These are phyloP conservation scores for Epichloe hybrida DNA, from an alignment of 2,329 filamentous ascomycete species.

Conservation along the genomic window DNA sequence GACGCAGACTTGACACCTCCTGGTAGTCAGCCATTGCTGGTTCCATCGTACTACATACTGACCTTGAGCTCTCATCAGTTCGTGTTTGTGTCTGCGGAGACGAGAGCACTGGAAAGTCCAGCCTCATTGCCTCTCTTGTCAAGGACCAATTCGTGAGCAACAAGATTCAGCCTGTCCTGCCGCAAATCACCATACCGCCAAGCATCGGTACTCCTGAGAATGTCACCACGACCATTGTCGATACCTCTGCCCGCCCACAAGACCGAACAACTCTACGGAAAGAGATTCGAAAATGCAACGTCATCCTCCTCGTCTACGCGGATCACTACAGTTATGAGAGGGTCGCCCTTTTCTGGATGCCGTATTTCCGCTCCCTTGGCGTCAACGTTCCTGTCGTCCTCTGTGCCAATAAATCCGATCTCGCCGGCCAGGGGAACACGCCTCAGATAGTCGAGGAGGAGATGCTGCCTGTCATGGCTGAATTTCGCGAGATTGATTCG, in stretches of 20 bases:
- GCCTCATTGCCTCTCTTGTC: slow-evolving; percentile 85
- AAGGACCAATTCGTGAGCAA: slow-evolving; percentile 93
- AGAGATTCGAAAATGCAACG: slow-evolving; percentile 92
- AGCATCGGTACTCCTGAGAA: slow-evolving; percentile 89
- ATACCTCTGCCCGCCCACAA: slow-evolving; percentile 89
- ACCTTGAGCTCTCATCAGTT: slow-evolving; percentile 31
- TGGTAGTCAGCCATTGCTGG: background rate
- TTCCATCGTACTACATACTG: background rate
- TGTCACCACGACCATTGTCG: slow-evolving; percentile 93
- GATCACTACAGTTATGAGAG: slow-evolving; percentile 99
- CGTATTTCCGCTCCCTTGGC: slow-evolving; percentile 92
- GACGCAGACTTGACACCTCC: background rate
- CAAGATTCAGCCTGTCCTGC: slow-evolving; percentile 89
- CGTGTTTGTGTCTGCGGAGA: slow-evolving; percentile 95
- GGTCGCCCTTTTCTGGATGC: slow-evolving; percentile 96
- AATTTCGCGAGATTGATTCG: slow-evolving; percentile 97
- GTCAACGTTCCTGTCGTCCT: slow-evolving; percentile 96
- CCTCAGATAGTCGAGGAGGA: slow-evolving; percentile 87
- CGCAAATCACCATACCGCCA: slow-evolving; percentile 88
- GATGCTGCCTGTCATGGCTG: slow-evolving; percentile 95
- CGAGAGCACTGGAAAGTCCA: slow-evolving; percentile 88
- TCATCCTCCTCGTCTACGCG: slow-evolving; percentile 91
- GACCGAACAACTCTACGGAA: slow-evolving; percentile 82
- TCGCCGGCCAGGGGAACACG: slow-evolving; percentile 60
- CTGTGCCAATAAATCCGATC: slow-evolving; percentile 94